phyloP scores from a whole-genome alignment of 1,139 yeast species.

The Geotrichum candidum region DNA sequence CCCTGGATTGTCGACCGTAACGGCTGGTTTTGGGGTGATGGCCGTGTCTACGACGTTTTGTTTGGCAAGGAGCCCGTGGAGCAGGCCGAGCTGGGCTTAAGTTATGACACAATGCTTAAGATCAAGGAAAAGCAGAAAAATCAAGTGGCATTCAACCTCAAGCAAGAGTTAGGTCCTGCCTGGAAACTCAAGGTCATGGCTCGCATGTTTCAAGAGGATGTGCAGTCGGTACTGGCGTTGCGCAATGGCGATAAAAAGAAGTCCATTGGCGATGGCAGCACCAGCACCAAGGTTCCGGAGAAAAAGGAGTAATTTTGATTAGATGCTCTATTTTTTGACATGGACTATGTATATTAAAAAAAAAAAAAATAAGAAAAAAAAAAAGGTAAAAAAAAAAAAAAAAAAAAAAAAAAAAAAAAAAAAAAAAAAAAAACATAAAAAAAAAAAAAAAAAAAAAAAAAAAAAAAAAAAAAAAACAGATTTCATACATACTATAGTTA shows the following conservation, averaged over 20 bases:
- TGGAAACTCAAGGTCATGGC: conserved; percentile 36
- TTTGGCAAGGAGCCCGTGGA: conserved; percentile 74
- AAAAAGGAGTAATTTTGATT: neutral
- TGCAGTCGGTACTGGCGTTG: conserved; percentile 10
- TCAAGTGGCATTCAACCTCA: conserved; percentile 32
- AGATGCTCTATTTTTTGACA: too few species aligned
- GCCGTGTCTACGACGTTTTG: conserved; percentile 71
- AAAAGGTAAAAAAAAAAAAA: too few species aligned
- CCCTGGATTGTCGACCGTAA: conserved; percentile 80
- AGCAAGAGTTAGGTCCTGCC: conserved; percentile 37
- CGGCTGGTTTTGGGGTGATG: conserved; percentile 91
- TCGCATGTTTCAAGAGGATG: conserved; percentile 34
- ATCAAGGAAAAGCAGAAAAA: conserved; percentile 30
- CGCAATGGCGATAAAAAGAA: neutral
- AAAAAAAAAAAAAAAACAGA: too few species aligned
- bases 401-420: too few species aligned
- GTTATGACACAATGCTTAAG: conserved; percentile 49
- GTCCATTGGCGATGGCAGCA: neutral
- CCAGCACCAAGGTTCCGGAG: neutral
- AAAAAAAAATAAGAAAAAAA: too few species aligned
- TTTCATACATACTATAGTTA: too few species aligned
- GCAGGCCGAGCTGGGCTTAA: conserved; percentile 69
- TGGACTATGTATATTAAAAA: too few species aligned
- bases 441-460: too few species aligned
- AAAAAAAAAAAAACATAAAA: too few species aligned